Percentiles rank a stretch among this genome's conserved stretches.
These are phyloP conservation scores for Cladosporium oxysporum DNA, from an alignment of 2,329 filamentous ascomycete genomes.

Conservation along the genomic window DNA sequence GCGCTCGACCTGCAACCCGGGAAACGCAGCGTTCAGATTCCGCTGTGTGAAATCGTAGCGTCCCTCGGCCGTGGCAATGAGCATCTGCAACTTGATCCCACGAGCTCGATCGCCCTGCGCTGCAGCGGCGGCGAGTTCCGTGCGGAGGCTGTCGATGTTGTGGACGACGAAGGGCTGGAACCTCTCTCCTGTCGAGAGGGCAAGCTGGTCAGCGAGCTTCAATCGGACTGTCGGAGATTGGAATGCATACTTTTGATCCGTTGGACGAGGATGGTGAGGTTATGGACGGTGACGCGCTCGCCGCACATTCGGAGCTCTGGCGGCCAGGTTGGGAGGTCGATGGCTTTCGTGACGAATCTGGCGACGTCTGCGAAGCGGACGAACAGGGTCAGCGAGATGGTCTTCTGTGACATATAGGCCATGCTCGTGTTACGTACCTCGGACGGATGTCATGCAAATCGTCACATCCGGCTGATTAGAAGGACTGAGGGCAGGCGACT, in stretches of 20 bases:
- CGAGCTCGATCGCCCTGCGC: conserved; percentile 36
- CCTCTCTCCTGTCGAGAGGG: conserved; percentile 19
- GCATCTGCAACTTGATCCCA: conserved; percentile 54
- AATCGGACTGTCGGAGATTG: not conserved
- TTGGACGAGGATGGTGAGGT: conserved; percentile 60
- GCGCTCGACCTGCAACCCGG: conserved; percentile 38
- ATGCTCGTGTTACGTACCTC: conserved; percentile 28
- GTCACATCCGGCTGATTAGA: conserved; percentile 52
- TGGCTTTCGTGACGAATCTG: conserved; percentile 68
- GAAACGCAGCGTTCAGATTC: conserved; percentile 57
- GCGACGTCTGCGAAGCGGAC: conserved; percentile 59
- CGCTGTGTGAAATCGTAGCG: conserved; percentile 64
- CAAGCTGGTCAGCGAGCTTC: not conserved
- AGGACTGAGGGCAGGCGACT: conserved; percentile 59
- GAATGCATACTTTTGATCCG: conserved; percentile 44
- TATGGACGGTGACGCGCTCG: conserved; percentile 62
- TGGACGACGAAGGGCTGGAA: conserved; percentile 42
- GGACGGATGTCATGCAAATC: conserved; percentile 67
- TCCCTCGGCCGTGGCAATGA: conserved; percentile 68
- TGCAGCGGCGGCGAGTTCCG: conserved; percentile 48
- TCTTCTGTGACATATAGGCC: not conserved
- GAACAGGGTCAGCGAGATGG: not conserved
- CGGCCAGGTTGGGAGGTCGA: conserved; percentile 68
- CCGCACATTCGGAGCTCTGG: conserved; percentile 68
- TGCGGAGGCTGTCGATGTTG: conserved; percentile 51